A percentile compares a stretch with the other conserved stretches of the same genome.
These are phyloP conservation scores for Emiliania huxleyi DNA, from an alignment of 78 protist species.

Conservation along the genomic window DNA sequence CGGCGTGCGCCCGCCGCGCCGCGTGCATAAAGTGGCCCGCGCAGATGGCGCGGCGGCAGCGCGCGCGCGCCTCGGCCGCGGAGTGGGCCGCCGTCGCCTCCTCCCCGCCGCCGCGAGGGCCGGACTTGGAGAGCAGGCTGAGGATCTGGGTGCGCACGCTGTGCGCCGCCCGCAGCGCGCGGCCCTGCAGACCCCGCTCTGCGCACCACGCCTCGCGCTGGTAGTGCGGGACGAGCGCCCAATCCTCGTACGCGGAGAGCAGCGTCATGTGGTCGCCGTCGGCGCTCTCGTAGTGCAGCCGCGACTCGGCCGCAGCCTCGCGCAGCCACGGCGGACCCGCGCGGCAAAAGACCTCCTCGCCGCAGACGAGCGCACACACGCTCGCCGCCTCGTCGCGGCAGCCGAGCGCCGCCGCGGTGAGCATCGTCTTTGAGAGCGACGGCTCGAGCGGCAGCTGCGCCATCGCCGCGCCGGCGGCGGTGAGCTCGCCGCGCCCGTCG, in stretches of 20 bases:
- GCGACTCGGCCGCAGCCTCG: neutral
- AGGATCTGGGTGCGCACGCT: slow-evolving; percentile 4
- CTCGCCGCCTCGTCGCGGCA: neutral
- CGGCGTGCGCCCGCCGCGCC: neutral
- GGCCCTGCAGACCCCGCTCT: neutral
- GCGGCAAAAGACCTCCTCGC: neutral
- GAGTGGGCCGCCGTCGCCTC: too few relatives aligned
- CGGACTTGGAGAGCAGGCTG: neutral
- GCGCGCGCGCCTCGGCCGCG: neutral
- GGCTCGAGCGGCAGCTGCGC: neutral
- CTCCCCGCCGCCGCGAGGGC: neutral
- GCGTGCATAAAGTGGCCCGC: neutral
- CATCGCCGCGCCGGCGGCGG: neutral
- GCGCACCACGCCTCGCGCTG: neutral
- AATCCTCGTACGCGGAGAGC: neutral
- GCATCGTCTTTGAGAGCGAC: neutral
- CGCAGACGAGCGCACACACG: neutral
- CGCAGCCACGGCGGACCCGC: neutral
- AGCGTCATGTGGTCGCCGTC: slow-evolving; percentile 40
- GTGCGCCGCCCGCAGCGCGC: neutral
- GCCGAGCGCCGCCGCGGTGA: neutral
- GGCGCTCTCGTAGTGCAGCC: neutral
- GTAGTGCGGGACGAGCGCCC: neutral
- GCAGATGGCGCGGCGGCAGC: neutral
- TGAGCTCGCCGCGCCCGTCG: neutral